Evolutionary conservation across 1,284 basidiomycete genomes (phyloP), one percentile per base, ranked within the genome.

Genomic region (Omphalotus olearius): DNA sequence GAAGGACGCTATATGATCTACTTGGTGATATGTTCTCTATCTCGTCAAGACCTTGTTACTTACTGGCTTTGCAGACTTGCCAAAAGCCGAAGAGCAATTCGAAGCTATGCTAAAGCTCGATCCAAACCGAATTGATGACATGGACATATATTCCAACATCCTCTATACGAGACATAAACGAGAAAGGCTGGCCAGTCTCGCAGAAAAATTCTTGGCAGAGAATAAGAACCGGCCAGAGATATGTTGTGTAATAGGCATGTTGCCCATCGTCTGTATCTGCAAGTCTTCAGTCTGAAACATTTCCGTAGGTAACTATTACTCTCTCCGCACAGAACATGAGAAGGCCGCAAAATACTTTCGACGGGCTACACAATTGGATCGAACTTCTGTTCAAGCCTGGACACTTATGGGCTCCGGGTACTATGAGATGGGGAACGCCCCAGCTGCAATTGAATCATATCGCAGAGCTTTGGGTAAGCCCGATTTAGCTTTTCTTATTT

Each of bases 311-410:
- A 57, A 57, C 43, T 54, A 58, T 20, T 60, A 59, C 36, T 59
- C 60, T 14, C 47, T 59, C 16, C 57, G 59, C 9, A 41, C 33
- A 25, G 62, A 63, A 44, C 62, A 61, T 42, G 59, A 60, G 41
- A 60, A 62, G 37, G 56, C 60, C 1, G 54, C 58, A 44, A 63
- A 62, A 40, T 62, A 61, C 44, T 62, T 62, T 43, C 60, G 57
- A 39, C 58, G 60, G 13, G 60, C 60, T 20, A 60, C 57, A 28
- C 55, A 60, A 23, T 53, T 63, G 6, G 59, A 63, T 44, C 49
- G 57, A 30, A 60, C 57, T 16, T 60, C 36, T 45, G 53, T 54
- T 4, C 52, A 52, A 26, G 56, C 59, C 4, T 63, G 60, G 57
- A 59, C 57, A 4, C 54, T 62, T 5, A 58, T 63, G 51, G 62